Evolutionary conservation across 352 stramenopile species (phyloP).

Genomic region (Phytophthora quininea): DNA sequence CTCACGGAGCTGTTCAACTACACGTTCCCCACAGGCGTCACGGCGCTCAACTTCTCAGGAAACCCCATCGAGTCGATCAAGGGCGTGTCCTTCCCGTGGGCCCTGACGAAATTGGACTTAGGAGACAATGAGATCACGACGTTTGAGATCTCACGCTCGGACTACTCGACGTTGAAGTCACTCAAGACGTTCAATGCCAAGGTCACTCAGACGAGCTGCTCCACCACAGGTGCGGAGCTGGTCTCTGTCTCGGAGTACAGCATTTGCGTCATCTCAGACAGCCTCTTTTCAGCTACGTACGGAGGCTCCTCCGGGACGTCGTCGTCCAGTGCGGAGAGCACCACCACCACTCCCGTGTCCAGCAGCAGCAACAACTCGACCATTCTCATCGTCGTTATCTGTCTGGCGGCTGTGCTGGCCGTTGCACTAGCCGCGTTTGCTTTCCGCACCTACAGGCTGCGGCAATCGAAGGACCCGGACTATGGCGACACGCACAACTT

Average conservation of each 20-base stretch:
- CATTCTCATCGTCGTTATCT: slow-evolving; percentile 65
- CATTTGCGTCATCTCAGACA: slow-evolving; percentile 72
- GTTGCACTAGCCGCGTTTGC: slow-evolving; percentile 58
- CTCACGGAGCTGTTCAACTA: slow-evolving; percentile 57
- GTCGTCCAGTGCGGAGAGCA: slow-evolving; percentile 33
- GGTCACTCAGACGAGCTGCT: slow-evolving; percentile 47
- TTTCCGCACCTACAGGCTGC: slow-evolving; percentile 51
- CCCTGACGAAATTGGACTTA: slow-evolving; percentile 56
- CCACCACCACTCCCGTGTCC: slow-evolving; percentile 14
- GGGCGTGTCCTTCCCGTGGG: slow-evolving; percentile 62
- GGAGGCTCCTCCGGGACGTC: slow-evolving; percentile 25
- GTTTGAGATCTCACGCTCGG: slow-evolving; percentile 73
- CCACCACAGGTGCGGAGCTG: slow-evolving; percentile 49
- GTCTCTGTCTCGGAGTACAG: slow-evolving; percentile 39
- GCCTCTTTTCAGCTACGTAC: slow-evolving; percentile 62
- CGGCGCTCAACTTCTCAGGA: slow-evolving; percentile 58
- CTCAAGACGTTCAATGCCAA: slow-evolving; percentile 49
- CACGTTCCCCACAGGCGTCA: slow-evolving; percentile 52
- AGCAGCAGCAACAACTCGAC: slow-evolving; percentile 47
- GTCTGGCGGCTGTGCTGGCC: slow-evolving; percentile 52
- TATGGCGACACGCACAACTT: slow-evolving; percentile 43
- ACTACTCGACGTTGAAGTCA: slow-evolving; percentile 61
- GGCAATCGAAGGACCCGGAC: slow-evolving; percentile 28
- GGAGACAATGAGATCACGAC: slow-evolving; percentile 53
- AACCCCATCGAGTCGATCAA: slow-evolving; percentile 64